These are phyloP conservation scores for Raphanus sativus DNA, from an alignment of 345 rosid genomes.

Conservation along the genomic window DNA sequence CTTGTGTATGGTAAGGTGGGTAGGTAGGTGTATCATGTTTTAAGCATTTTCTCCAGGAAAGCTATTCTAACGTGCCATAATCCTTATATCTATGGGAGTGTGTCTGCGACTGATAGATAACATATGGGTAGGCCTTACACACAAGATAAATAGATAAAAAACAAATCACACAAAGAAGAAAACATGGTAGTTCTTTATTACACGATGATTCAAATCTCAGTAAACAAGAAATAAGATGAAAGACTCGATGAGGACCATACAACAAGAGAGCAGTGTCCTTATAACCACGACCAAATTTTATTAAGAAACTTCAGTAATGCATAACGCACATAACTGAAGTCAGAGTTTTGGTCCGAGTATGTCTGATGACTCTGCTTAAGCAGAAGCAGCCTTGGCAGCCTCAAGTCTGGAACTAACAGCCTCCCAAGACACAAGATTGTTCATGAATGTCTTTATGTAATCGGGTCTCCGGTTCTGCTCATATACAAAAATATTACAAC, in stretches of 20 bases:
- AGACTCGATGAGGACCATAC: slow-evolving; percentile 2
- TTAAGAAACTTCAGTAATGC: slow-evolving; percentile 49
- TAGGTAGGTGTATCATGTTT: background rate
- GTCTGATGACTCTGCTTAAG: slow-evolving; percentile 14
- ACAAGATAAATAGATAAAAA: background rate
- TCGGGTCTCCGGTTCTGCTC: slow-evolving; percentile 70
- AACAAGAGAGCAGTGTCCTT: slow-evolving; percentile 22
- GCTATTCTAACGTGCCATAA: background rate
- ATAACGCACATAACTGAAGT: slow-evolving; percentile 13
- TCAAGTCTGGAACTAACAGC: slow-evolving; percentile 71
- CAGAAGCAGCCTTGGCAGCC: slow-evolving; percentile 54
- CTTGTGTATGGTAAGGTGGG: background rate
- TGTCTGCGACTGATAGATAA: background rate
- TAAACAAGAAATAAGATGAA: background rate
- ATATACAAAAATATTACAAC: background rate
- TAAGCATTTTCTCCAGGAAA: background rate
- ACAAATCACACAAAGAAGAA: background rate
- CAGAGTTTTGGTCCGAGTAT: background rate
- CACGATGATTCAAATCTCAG: background rate
- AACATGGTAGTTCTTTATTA: background rate
- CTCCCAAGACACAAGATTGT: slow-evolving; percentile 90
- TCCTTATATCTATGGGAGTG: background rate
- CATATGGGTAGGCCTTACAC: background rate
- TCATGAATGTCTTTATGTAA: slow-evolving; percentile 72
- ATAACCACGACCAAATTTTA: slow-evolving; percentile 21